Evolutionary conservation across 208 protist species (phyloP).

Genomic region (Trypanosoma mega): DNA sequence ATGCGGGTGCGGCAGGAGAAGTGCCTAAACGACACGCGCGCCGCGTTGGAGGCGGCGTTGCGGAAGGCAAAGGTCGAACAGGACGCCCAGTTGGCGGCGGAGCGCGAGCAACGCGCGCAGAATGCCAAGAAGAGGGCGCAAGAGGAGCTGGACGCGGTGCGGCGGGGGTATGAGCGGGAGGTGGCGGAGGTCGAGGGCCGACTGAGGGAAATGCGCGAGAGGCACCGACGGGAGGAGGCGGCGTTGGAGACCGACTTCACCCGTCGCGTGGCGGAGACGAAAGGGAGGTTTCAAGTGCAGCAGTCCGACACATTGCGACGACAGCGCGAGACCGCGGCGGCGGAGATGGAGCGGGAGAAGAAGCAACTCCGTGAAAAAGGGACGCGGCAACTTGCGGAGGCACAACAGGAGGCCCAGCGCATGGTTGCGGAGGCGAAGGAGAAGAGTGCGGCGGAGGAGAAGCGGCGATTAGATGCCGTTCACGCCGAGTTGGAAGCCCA

Average conservation of each 20-base stretch:
- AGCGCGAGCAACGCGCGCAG: conserved; percentile 18
- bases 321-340: conserved; percentile 11
- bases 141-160: conserved; percentile 17
- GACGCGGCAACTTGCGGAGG: conserved; percentile 8
- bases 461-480: conserved; percentile 12
- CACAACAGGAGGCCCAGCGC: conserved; percentile 7
- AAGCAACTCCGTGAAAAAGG: neutral
- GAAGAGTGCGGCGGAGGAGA: conserved; percentile 23
- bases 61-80: conserved; percentile 23
- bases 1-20: conserved; percentile 42
- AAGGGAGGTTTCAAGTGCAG: conserved; percentile 37
- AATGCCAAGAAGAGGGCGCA: conserved; percentile 19
- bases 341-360: conserved; percentile 16
- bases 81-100: conserved; percentile 26
- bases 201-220: conserved; percentile 2
- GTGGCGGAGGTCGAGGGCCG: conserved; percentile 19
- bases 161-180: conserved; percentile 7
- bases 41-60: conserved; percentile 18
- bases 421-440: conserved; percentile 19
- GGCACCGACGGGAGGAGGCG: conserved; percentile 19
- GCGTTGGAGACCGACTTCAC: conserved; percentile 1
- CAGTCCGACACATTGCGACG: conserved; percentile 14
- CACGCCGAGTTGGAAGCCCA: neutral
- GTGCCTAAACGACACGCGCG: conserved; percentile 23
- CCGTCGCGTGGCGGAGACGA: conserved; percentile 10